Conservation (phyloP, 2,329 filamentous ascomycete species). For the Blastomyces parvus region DNA sequence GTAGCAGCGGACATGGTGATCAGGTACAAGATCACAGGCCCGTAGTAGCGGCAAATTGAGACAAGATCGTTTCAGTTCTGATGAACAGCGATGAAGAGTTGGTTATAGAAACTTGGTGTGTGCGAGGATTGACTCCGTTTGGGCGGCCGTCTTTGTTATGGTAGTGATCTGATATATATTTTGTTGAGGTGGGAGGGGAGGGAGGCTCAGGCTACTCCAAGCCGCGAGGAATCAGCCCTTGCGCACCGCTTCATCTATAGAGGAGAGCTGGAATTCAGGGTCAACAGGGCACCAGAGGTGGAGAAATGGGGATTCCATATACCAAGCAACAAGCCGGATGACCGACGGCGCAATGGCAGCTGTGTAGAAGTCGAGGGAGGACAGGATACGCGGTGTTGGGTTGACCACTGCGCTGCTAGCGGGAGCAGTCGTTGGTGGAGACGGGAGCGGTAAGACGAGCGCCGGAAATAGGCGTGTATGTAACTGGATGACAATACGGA, state of each 20-base stretch:
- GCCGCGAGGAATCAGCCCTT: not conserved
- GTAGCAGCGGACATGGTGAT: slow-evolving; percentile 39
- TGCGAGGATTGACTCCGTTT: not conserved
- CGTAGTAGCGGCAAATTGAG: not conserved
- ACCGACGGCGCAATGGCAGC: slow-evolving; percentile 1
- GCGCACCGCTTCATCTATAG: slow-evolving; percentile 1
- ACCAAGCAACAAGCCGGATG: not conserved
- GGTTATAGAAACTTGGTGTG: not conserved
- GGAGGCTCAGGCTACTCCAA: slow-evolving; percentile 7
- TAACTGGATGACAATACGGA: not conserved
- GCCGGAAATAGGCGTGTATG: not conserved
- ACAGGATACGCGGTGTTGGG: not conserved
- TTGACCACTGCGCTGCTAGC: not conserved
- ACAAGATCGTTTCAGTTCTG: not conserved
- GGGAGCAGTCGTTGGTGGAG: not conserved
- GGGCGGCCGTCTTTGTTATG: not conserved
- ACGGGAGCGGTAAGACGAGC: not conserved
- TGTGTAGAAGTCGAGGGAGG: not conserved
- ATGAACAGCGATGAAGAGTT: not conserved
- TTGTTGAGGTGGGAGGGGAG: not conserved
- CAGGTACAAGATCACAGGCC: not conserved
- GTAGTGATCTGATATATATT: not conserved
- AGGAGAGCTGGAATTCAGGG: not conserved
- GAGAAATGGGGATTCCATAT: not conserved
- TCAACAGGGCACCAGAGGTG: not conserved